Base-by-base conservation (phyloP, 129 eudicot species). In the Artemisia annua region DNA sequence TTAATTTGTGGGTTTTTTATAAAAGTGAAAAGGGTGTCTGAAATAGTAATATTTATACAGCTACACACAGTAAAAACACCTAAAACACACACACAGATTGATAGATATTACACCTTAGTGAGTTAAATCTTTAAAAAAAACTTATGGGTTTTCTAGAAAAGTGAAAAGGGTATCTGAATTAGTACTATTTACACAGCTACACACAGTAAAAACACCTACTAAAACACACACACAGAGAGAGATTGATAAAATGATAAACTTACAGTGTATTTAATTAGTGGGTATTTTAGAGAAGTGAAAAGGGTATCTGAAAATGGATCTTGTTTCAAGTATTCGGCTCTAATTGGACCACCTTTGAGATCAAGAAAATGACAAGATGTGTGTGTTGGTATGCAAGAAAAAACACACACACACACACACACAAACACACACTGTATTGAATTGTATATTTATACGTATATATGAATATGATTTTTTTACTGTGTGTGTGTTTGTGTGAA, bases 351-450 rank as follows among this genome's bases (percentile, higher is more conserved):
- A 81, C 81, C 61, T 70, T 65, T 80, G 70, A 66, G 72, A 69
- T 77, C 22, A 58, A 70, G 83, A 86, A 80, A 78, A 77, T 82
- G 87, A 83, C 85, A 73, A 73, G 81, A 76, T 50, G 63, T 58
- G 35, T 56, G 60, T 39, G 67, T 72, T 18, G 51, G 74, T 65
- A 75, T 52, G 79, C 46, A 76, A 76, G 73, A 70, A 79, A 66
- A 24, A 24, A 24, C 22, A 24, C 26, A 30, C 35, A 30, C 35
- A 30, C 1, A 55, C 19, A 14, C 60, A 55, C 59, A 30, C 56
- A 52, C 75, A 28, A 20, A 20, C 22, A 20, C 22, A 20, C 35
- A 30, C 35, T 30, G 35, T 30, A 30, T 30, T 46, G 50, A 67
- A 48, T 49, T 11, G 32, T 49, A 56, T 50, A 39, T 24, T 55